Evolutionary conservation across 805 yeast genomes (phyloP).

Genomic region (Zygosaccharomyces lentus): DNA sequence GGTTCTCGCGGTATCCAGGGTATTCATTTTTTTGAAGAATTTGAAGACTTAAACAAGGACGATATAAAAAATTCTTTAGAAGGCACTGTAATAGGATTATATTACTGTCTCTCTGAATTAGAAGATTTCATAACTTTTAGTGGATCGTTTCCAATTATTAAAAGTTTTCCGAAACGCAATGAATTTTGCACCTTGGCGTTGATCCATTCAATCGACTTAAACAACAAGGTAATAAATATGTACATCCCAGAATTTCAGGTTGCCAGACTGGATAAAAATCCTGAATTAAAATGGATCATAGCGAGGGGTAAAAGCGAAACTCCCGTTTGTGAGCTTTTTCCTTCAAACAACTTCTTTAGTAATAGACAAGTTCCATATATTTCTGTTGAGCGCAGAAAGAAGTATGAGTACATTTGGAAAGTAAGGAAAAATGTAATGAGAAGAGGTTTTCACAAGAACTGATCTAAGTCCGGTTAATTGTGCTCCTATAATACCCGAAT

Average conservation of each 20-base stretch:
- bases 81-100: constrained; percentile 37
- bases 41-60: constrained; percentile 29
- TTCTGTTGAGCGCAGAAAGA: constrained; percentile 35
- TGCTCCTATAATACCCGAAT: background rate
- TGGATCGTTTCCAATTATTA: constrained; percentile 22
- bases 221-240: constrained; percentile 43
- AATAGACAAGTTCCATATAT: constrained; percentile 43
- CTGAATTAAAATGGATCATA: constrained; percentile 39
- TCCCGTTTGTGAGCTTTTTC: constrained; percentile 53
- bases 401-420: constrained; percentile 54
- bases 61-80: constrained; percentile 37
- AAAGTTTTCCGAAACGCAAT: constrained; percentile 3
- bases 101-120: constrained; percentile 15
- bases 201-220: constrained; percentile 58
- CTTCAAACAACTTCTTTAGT: constrained; percentile 20
- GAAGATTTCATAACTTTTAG: constrained; percentile 7
- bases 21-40: constrained; percentile 35
- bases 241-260: constrained; percentile 45
- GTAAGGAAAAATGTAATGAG: constrained; percentile 53
- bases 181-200: constrained; percentile 40
- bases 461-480: background rate
- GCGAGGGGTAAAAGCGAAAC: constrained; percentile 62
- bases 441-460: constrained; percentile 37
- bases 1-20: constrained; percentile 38
- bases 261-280: constrained; percentile 14